Percentiles rank a stretch among this genome's conserved stretches.
Conservation (phyloP, 2,329 filamentous ascomycete genomes). For the Xylariales sp. region DNA sequence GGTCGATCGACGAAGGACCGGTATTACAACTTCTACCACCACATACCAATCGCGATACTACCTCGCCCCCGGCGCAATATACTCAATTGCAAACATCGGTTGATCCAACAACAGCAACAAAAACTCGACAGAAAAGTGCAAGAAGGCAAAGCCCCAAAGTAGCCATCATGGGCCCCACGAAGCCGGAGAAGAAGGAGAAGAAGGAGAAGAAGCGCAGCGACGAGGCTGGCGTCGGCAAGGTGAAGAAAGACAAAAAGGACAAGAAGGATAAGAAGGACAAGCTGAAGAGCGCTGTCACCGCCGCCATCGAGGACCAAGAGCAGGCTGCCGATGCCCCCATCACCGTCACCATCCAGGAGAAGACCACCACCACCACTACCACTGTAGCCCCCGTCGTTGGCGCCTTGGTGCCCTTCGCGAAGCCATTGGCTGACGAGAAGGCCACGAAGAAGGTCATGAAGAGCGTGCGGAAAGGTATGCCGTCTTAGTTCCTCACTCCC, state of each 20-base stretch:
- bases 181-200: slow-evolving; percentile 66
- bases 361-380: slow-evolving; percentile 45
- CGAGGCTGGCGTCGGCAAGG: slow-evolving; percentile 64
- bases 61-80: neutral
- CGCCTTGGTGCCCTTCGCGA: slow-evolving; percentile 84
- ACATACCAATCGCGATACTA: neutral
- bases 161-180: slow-evolving; percentile 49
- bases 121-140: neutral
- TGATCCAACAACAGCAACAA: neutral
- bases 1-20: slow-evolving; percentile 3
- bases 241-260: slow-evolving; percentile 74
- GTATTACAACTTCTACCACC: neutral
- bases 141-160: neutral
- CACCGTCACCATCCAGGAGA: slow-evolving; percentile 46
- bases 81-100: neutral
- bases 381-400: slow-evolving; percentile 60
- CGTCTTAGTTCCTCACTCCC: slow-evolving; percentile 2
- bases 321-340: slow-evolving; percentile 63
- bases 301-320: slow-evolving; percentile 73
- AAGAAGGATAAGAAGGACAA: slow-evolving; percentile 78
- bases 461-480: slow-evolving; percentile 67
- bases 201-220: slow-evolving; percentile 67
- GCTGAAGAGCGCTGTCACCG: slow-evolving; percentile 68
- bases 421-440: slow-evolving; percentile 84
- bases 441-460: slow-evolving; percentile 71